These are phyloP conservation scores for Gentiana straminea DNA, from an alignment of 257 asterid species.

Conservation along the genomic window DNA sequence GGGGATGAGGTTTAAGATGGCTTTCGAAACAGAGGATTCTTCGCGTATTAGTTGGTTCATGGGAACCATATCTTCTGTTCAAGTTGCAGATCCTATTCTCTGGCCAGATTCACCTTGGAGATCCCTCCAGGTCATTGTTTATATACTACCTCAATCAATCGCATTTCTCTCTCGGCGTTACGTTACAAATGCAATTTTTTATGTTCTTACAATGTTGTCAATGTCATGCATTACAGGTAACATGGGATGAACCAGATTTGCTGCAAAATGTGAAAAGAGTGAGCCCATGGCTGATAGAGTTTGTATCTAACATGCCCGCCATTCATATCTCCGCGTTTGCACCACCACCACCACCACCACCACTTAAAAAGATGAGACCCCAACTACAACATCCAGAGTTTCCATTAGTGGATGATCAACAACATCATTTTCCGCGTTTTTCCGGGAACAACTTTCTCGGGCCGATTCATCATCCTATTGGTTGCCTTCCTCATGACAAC, in stretches of 20 bases:
- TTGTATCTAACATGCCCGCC: constrained; percentile 63
- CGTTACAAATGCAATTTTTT: not conserved
- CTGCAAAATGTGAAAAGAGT: constrained; percentile 82
- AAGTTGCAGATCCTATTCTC: constrained; percentile 67
- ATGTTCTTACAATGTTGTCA: too few species aligned
- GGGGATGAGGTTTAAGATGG: constrained; percentile 94
- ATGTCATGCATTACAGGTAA: constrained; percentile 34
- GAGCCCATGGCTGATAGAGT: constrained; percentile 80
- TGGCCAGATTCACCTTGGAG: constrained; percentile 99
- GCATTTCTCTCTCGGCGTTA: too few species aligned
- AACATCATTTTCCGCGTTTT: constrained; percentile 40
- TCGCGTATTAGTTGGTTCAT: constrained; percentile 93
- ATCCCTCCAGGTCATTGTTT: constrained; percentile 64
- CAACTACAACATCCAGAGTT: constrained; percentile 43
- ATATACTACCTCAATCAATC: too few species aligned
- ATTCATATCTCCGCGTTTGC: constrained; percentile 64
- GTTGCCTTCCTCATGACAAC: constrained; percentile 44
- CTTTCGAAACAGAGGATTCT: constrained; percentile 93
- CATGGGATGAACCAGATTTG: constrained; percentile 90
- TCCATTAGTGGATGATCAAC: constrained; percentile 32
- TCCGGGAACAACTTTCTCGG: constrained; percentile 34
- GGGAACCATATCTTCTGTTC: constrained; percentile 80
- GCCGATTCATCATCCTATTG: constrained; percentile 34
- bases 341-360: constrained; percentile 46
- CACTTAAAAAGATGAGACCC: constrained; percentile 43